A percentile compares a stretch with the other conserved stretches of the same genome.
These are phyloP conservation scores for Venturiaceae sp. DNA, from an alignment of 2,329 filamentous ascomycete genomes.

Conservation along the genomic window DNA sequence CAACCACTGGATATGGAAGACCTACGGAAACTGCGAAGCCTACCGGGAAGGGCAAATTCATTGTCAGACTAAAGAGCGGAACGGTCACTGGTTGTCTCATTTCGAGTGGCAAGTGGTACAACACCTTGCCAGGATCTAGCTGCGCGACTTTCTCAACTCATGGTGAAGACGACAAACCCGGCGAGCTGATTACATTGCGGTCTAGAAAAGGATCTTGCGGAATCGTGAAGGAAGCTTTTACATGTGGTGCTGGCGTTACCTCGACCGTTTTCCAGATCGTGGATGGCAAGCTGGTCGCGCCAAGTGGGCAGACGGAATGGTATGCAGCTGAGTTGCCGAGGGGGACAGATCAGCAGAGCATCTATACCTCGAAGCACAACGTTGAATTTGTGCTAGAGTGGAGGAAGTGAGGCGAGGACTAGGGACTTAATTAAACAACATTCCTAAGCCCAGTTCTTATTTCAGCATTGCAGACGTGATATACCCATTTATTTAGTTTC, in stretches of 20 bases:
- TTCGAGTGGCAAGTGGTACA: constrained; percentile 57
- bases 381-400: background rate
- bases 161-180: constrained; percentile 14
- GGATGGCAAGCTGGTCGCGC: constrained; percentile 24
- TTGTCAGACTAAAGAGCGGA: constrained; percentile 40
- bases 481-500: background rate
- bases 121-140: constrained; percentile 39
- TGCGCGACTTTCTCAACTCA: constrained; percentile 56
- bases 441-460: too few species aligned
- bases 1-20: constrained; percentile 16
- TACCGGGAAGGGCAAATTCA: constrained; percentile 50
- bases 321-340: constrained; percentile 33
- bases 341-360: constrained; percentile 33
- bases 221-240: constrained; percentile 41
- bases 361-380: constrained; percentile 23
- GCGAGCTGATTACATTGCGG: constrained; percentile 43
- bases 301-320: constrained; percentile 28
- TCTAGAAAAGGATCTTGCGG: constrained; percentile 52
- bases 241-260: constrained; percentile 41
- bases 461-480: too few species aligned
- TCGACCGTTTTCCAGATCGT: constrained; percentile 30
- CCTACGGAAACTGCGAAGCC: constrained; percentile 25
- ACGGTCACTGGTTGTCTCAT: constrained; percentile 54
- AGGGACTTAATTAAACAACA: too few species aligned
- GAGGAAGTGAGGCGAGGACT: background rate